Percentiles rank a stretch among this genome's conserved stretches.
Evolutionary conservation across 352 stramenopile species (phyloP).

Genomic region (Phytophthora pini): DNA sequence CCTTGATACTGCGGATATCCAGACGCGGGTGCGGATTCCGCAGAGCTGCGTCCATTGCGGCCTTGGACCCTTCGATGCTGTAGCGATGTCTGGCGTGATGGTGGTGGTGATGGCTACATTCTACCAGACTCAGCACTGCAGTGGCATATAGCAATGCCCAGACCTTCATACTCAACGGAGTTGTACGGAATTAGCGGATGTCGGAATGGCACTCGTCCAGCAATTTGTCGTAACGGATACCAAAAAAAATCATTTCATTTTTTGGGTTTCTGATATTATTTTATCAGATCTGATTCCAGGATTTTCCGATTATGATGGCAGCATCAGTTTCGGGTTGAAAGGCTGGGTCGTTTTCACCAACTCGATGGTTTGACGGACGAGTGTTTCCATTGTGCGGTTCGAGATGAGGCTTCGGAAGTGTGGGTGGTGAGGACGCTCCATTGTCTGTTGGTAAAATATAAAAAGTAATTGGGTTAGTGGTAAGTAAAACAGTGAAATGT

Average conservation of each 20-base stretch:
- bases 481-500: not conserved
- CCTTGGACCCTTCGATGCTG: slow-evolving; percentile 41
- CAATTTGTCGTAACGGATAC: slow-evolving; percentile 13
- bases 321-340: slow-evolving; percentile 45
- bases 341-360: slow-evolving; percentile 53
- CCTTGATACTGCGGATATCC: slow-evolving; percentile 44
- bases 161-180: slow-evolving; percentile 20
- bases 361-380: slow-evolving; percentile 68
- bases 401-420: slow-evolving; percentile 75
- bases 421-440: slow-evolving; percentile 50
- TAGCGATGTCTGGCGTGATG: slow-evolving; percentile 36
- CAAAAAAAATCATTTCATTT: slow-evolving; percentile 16
- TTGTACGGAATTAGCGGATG: slow-evolving; percentile 2
- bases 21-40: slow-evolving; percentile 18
- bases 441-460: slow-evolving; percentile 14
- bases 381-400: slow-evolving; percentile 62
- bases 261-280: slow-evolving; percentile 21
- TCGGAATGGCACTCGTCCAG: slow-evolving; percentile 20
- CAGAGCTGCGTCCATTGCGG: slow-evolving; percentile 37
- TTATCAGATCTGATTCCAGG: slow-evolving; percentile 7
- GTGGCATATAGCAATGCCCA: slow-evolving; percentile 9
- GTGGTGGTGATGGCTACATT: slow-evolving; percentile 20
- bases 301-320: slow-evolving; percentile 11
- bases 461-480: not conserved
- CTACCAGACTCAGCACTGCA: slow-evolving; percentile 3